A percentile compares a stretch with the other conserved stretches of the same genome.
Evolutionary conservation across 306 rosid genomes (phyloP).

Genomic region (Cicer chorassanicum): DNA sequence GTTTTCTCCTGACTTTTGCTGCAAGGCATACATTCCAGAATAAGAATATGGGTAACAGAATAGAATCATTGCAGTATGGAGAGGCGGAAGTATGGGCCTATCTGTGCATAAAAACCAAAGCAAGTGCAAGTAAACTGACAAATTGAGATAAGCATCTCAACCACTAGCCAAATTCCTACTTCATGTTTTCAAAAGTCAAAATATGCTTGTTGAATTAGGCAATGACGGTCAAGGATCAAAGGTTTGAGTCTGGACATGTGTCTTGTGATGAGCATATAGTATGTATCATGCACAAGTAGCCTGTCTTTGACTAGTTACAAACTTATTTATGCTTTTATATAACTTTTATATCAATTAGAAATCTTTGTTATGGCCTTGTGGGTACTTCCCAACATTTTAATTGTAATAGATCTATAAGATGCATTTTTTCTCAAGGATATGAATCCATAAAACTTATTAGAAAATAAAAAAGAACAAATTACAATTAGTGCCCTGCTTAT

Average conservation of each 20-base stretch:
- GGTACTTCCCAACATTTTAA: conserved; percentile 2
- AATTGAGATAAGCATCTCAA: conserved; percentile 38
- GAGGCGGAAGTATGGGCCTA: conserved; percentile 20
- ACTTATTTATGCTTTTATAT: conserved; percentile 22
- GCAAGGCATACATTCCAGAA: conserved; percentile 51
- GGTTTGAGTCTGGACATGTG: conserved; percentile 17
- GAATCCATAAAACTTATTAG: conserved; percentile 18
- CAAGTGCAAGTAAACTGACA: conserved; percentile 28
- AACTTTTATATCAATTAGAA: background rate
- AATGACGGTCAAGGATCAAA: conserved; percentile 12
- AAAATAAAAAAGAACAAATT: conserved; percentile 7
- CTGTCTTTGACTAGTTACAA: conserved; percentile 1
- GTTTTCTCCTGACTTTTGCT: conserved; percentile 60
- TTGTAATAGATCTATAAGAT: conserved; percentile 4
- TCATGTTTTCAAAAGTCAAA: conserved; percentile 33
- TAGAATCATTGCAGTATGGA: conserved; percentile 33
- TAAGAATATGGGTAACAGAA: conserved; percentile 40
- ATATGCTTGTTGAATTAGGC: conserved; percentile 35
- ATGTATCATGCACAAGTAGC: conserved; percentile 37
- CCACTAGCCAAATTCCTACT: conserved; percentile 20
- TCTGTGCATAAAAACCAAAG: conserved; percentile 21
- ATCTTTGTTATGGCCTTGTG: background rate
- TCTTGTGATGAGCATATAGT: conserved; percentile 3
- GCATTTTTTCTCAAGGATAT: conserved; percentile 16
- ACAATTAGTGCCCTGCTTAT: conserved; percentile 1